A percentile compares a stretch with the other conserved stretches of the same genome.
These are phyloP conservation scores for Chromera velia DNA, from an alignment of 73 alveolate genomes.

Conservation along the genomic window DNA sequence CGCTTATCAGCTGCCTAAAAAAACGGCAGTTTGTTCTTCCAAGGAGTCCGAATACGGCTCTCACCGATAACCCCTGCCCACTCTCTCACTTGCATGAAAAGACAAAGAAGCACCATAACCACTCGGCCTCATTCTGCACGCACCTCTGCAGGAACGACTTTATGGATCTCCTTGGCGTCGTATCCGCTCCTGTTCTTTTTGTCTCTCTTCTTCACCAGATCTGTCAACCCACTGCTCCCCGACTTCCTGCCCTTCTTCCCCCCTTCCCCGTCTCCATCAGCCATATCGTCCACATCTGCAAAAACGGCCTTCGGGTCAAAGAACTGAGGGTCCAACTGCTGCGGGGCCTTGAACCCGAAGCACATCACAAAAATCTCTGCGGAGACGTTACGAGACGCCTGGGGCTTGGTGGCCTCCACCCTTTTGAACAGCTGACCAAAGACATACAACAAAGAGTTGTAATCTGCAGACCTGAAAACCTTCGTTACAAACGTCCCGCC, in stretches of 20 bases:
- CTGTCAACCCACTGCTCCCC: slow-evolving; percentile 26
- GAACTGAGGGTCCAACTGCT: slow-evolving; percentile 76
- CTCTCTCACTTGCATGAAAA: no score
- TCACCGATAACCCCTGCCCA: no score
- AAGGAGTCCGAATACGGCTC: no score
- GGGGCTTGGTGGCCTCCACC: slow-evolving; percentile 90
- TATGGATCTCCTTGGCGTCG: no score
- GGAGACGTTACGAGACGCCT: slow-evolving; percentile 79
- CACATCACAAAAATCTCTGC: slow-evolving; percentile 92
- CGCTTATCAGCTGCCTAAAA: no score
- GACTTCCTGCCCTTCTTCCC: slow-evolving; percentile 40
- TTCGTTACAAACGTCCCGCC: slow-evolving; percentile 89
- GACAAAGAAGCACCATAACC: no score
- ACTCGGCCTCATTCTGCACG: no score
- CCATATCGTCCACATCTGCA: slow-evolving; percentile 61
- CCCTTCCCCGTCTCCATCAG: slow-evolving; percentile 61
- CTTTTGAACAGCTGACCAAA: slow-evolving; percentile 77
- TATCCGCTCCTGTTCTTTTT: slow-evolving; percentile 70
- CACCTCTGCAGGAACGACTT: no score
- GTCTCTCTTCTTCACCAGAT: slow-evolving; percentile 61
- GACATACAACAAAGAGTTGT: slow-evolving; percentile 83
- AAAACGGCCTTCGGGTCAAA: slow-evolving; percentile 78
- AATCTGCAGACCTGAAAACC: slow-evolving; percentile 67
- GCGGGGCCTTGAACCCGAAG: slow-evolving; percentile 74
- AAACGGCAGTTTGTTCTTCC: no score